Conservation (phyloP, 2,329 filamentous ascomycete genomes). For the Cryphonectria radicalis region DNA sequence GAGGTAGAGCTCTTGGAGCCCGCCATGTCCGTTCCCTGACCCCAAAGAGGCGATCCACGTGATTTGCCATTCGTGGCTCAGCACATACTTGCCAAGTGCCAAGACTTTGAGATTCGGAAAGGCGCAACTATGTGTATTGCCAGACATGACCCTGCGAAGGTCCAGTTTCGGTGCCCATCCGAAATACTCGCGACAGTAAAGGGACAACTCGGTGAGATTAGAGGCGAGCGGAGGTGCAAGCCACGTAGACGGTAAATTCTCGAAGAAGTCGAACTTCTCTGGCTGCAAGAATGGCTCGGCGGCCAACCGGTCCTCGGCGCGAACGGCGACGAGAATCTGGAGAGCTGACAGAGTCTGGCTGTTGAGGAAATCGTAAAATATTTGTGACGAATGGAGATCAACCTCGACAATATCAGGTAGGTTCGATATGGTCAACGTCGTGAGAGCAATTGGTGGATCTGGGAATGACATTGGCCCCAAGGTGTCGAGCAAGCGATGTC, state of each 20-base stretch:
- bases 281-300: background rate
- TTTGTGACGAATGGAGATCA: background rate
- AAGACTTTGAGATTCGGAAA: constrained; percentile 47
- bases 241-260: constrained; percentile 33
- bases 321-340: constrained; percentile 7
- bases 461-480: background rate
- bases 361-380: background rate
- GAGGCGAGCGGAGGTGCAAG: constrained; percentile 27
- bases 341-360: constrained; percentile 2
- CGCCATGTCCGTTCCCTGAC: constrained; percentile 32
- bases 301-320: background rate
- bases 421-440: constrained; percentile 18
- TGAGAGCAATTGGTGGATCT: background rate
- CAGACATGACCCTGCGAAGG: constrained; percentile 33
- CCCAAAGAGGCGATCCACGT: constrained; percentile 49
- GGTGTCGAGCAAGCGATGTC: background rate
- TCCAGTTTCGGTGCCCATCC: constrained; percentile 47
- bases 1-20: constrained; percentile 47
- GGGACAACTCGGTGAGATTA: constrained; percentile 42
- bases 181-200: constrained; percentile 44
- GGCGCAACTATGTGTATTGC: background rate
- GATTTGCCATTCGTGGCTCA: constrained; percentile 50
- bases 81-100: constrained; percentile 45
- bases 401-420: constrained; percentile 13
- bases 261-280: constrained; percentile 33